Percentiles rank a stretch among this genome's conserved stretches.
phyloP scores from a whole-genome alignment of 192 early-diverging fungal genomes.

The Funneliformis mosseae region DNA sequence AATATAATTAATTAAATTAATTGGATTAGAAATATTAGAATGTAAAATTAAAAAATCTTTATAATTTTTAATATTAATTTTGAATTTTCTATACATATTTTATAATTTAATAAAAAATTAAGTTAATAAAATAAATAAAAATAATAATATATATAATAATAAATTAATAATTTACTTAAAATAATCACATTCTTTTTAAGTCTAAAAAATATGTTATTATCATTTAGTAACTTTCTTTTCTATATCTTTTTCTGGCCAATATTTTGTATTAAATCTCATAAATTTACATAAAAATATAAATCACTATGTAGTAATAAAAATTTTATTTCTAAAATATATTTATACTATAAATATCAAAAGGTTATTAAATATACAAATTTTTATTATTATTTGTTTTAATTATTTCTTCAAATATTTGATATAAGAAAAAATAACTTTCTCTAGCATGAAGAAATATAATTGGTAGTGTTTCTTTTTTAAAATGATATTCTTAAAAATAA shows the following conservation, averaged over 20 bases:
- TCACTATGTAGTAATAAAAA: background rate
- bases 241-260: no score
- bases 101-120: background rate
- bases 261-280: no score
- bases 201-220: background rate
- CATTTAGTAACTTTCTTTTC: background rate
- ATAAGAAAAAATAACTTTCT: background rate
- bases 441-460: background rate
- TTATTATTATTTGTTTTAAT: background rate
- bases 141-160: background rate
- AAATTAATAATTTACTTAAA: background rate
- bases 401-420: background rate
- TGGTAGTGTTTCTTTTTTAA: no score
- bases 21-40: background rate
- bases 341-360: background rate
- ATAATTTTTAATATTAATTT: background rate
- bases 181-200: background rate
- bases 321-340: background rate
- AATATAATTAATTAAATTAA: conserved; percentile 17
- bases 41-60: no score
- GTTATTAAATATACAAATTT: background rate
- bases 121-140: background rate
- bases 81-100: background rate
- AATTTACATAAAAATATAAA: no score
- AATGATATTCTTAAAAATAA: no score